phyloP scores from a whole-genome alignment of 257 asterid genomes.

The Datura wrightii region DNA sequence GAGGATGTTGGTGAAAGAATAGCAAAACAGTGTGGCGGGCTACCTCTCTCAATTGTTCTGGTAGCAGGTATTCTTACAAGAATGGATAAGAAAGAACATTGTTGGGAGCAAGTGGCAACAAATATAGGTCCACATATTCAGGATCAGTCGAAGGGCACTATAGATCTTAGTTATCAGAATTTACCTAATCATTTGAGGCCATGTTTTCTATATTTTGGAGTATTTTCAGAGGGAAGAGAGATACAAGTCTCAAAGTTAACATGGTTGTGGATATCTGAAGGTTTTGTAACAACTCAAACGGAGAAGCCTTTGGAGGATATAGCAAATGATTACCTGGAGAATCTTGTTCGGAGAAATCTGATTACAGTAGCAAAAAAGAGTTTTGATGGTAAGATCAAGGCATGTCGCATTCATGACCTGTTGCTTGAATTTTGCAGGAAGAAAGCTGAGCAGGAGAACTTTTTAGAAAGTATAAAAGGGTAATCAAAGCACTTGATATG shows the following conservation, averaged over 20 bases:
- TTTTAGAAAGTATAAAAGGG: background rate
- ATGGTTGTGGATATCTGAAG: constrained; percentile 32
- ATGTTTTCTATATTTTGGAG: constrained; percentile 26
- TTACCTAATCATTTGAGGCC: constrained; percentile 20
- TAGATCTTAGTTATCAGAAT: constrained; percentile 30
- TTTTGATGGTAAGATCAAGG: background rate
- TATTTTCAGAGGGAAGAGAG: background rate
- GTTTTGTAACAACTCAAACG: background rate
- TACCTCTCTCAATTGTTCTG: constrained; percentile 28
- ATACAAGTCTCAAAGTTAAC: background rate
- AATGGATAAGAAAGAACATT: background rate
- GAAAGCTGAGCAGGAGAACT: constrained; percentile 8
- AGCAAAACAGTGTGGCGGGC: constrained; percentile 24
- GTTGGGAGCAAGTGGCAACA: background rate
- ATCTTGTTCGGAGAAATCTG: constrained; percentile 16
- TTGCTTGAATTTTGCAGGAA: constrained; percentile 20
- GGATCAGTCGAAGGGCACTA: background rate
- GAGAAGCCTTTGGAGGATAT: background rate
- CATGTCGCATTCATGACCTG: constrained; percentile 31
- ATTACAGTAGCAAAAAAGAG: constrained; percentile 2
- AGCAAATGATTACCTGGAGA: constrained; percentile 28
- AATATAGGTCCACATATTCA: background rate
- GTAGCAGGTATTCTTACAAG: constrained; percentile 1
- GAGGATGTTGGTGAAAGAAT: background rate
- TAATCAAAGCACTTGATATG: background rate